Conservation (phyloP, 2,329 filamentous ascomycete genomes). For the Westerdykella aurantiaca region DNA sequence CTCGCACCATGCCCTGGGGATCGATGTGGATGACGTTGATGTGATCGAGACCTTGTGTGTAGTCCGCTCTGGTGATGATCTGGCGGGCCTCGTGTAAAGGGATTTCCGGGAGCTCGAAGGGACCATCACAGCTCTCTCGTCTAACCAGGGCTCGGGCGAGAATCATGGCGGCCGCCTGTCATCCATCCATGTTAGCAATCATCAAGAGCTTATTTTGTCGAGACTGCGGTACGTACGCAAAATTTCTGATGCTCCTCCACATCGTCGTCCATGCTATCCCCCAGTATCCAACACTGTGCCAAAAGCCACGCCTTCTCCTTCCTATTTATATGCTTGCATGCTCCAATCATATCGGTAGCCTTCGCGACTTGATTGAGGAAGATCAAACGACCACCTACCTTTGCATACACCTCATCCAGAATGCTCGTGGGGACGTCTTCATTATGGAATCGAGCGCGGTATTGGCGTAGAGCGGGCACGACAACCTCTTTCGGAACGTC, state of each 20-base stretch:
- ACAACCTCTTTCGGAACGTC: constrained; percentile 76
- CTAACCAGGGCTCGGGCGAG: constrained; percentile 84
- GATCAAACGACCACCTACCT: constrained; percentile 81
- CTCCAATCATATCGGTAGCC: constrained; percentile 70
- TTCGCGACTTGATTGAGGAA: constrained; percentile 86
- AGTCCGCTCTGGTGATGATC: constrained; percentile 92
- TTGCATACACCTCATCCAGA: constrained; percentile 73
- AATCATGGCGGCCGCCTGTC: constrained; percentile 80
- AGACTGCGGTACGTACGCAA: constrained; percentile 55
- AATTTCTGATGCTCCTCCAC: constrained; percentile 98
- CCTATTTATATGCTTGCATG: constrained; percentile 65
- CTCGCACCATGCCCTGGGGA: constrained; percentile 75
- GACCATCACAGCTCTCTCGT: constrained; percentile 61
- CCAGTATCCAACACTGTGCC: constrained; percentile 72
- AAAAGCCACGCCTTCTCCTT: constrained; percentile 72
- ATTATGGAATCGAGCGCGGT: constrained; percentile 67
- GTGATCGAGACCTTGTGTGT: constrained; percentile 84
- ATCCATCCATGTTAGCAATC: constrained; percentile 2
- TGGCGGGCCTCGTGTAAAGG: constrained; percentile 45
- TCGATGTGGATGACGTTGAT: constrained; percentile 95
- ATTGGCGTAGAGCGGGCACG: constrained; percentile 66
- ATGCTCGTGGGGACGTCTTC: constrained; percentile 52
- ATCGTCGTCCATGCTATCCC: constrained; percentile 80
- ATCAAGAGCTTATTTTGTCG: no score
- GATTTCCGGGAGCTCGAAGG: constrained; percentile 63